Evolutionary conservation across 2,329 filamentous ascomycete genomes (phyloP), one percentile per base, ranked within the genome.

Genomic region (Apiospora aurea): DNA sequence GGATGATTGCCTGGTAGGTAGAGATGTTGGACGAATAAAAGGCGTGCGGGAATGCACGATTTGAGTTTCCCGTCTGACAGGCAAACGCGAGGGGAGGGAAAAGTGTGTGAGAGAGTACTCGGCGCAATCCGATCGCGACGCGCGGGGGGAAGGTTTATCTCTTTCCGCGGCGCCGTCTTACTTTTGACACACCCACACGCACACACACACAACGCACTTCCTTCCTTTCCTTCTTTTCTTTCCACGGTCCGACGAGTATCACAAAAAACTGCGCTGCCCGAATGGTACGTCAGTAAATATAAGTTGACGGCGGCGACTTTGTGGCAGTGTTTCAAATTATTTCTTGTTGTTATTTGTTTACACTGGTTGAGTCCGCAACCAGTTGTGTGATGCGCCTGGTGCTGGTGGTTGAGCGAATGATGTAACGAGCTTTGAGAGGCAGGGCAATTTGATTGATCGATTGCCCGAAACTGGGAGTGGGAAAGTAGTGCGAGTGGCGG

Each of bases 391-490:
- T 53, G 47, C 68, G 47, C 46, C 68, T 51, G 47, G 46, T 34
- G 26, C n/a, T 51, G n/a, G 49, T 46, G 34, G 44, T 21, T 34
- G 47, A 49, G 68, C 68, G 38, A 69, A 69, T 69, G 68, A 69
- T 69, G 68, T 69, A 69, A 69, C 68, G 68, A 69, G 26, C 68
- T 53, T 41, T 41, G n/a, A 57, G 34, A 57, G 68, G 46, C 68
- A 51, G 47, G 46, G 44, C 67, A 69, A 21, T 69, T 64, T 64
- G 57, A 64, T 64, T 64, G 57, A 64, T 64, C 4, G 57, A 64
- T 64, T 64, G 57, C 29, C n/a, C 18, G 57, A 38, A 61, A 61
- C 57, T 57, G 34, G 57, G 57, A 38, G 57, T 38, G 26, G 49
- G 53, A 61, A 61, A 64, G 34, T 41, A 41, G 57, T 64, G 53